phyloP scores from a whole-genome alignment of 2,329 filamentous ascomycete genomes.

The Penicillium nordicum region DNA sequence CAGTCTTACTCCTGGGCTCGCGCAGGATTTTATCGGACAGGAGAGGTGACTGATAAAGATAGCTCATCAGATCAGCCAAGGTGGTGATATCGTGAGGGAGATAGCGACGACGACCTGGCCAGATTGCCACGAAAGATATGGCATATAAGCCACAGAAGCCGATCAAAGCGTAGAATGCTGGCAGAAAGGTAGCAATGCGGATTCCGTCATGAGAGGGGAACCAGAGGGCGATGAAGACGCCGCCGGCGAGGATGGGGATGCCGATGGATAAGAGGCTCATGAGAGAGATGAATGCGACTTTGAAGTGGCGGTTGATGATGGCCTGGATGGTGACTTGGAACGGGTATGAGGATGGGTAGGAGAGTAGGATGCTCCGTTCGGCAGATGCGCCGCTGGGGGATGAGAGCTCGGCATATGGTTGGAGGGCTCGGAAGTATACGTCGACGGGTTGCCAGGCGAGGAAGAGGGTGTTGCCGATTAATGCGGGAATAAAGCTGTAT shows the following conservation, averaged over 20 bases:
- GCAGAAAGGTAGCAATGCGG: constrained; percentile 67
- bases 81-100: constrained; percentile 71
- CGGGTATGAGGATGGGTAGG: constrained; percentile 55
- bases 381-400: constrained; percentile 51
- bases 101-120: constrained; percentile 59
- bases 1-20: constrained; percentile 61
- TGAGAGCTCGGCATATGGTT: constrained; percentile 57
- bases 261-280: constrained; percentile 51
- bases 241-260: constrained; percentile 58
- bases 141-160: constrained; percentile 69
- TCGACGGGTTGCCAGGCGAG: constrained; percentile 60
- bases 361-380: constrained; percentile 54
- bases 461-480: constrained; percentile 59
- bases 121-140: constrained; percentile 58
- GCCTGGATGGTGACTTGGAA: constrained; percentile 53
- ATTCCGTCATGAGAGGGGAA: constrained; percentile 47
- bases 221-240: constrained; percentile 61
- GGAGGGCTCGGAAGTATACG: constrained; percentile 57
- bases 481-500: constrained; percentile 63
- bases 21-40: constrained; percentile 70
- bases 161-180: constrained; percentile 70
- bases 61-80: constrained; percentile 73
- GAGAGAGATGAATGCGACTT: constrained; percentile 55
- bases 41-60: constrained; percentile 69
- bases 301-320: constrained; percentile 54